Percentiles rank a stretch among this genome's conserved stretches.
These are phyloP conservation scores for Thraustotheca clavata DNA, from an alignment of 352 stramenopile species.

Conservation along the genomic window DNA sequence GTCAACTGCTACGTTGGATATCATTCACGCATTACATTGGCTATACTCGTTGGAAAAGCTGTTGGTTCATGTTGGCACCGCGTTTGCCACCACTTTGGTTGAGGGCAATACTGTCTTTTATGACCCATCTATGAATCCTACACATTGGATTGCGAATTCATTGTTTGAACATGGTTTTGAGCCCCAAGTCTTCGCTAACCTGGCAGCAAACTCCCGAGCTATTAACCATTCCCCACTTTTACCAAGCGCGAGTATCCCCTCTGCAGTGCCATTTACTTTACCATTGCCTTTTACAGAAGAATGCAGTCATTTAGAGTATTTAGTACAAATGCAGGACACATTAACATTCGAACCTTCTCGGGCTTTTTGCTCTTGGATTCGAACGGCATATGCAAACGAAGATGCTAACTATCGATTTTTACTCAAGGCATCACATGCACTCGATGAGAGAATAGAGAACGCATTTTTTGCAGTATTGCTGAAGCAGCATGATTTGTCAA, in stretches of 20 bases:
- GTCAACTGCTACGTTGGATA: constrained; percentile 1
- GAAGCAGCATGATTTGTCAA: constrained; percentile 34
- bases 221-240: not conserved
- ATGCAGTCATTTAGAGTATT: not conserved
- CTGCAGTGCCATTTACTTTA: not conserved
- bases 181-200: not conserved
- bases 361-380: constrained; percentile 47
- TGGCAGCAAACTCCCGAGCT: not conserved
- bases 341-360: not conserved
- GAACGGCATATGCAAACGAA: constrained; percentile 34
- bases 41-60: constrained; percentile 55
- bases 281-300: not conserved
- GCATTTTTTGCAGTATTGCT: constrained; percentile 47
- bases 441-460: constrained; percentile 34
- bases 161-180: not conserved
- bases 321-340: not conserved
- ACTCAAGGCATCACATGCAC: constrained; percentile 11
- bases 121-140: not conserved
- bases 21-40: constrained; percentile 38
- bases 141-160: not conserved
- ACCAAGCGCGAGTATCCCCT: not conserved
- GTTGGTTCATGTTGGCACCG: constrained; percentile 36
- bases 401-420: constrained; percentile 68
- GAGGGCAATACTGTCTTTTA: constrained; percentile 31
- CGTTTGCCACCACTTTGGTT: constrained; percentile 48